Evolutionary conservation across 2,329 filamentous ascomycete species (phyloP).

Genomic region (Coniochaeta sp.): DNA sequence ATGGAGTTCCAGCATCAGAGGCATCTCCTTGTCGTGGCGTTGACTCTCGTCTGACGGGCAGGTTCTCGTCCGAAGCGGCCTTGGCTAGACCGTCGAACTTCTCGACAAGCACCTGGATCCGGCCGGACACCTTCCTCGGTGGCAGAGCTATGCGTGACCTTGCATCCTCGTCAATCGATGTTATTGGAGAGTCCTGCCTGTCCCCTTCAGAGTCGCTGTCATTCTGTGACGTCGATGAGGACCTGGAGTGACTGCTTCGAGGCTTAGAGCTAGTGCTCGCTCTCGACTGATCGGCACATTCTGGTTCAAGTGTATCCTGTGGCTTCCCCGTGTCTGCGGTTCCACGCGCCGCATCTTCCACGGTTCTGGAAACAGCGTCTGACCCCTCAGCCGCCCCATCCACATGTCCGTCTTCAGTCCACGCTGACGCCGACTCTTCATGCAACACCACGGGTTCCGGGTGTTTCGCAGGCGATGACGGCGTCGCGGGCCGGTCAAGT

Average conservation of each 20-base stretch:
- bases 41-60: slow-evolving; percentile 8
- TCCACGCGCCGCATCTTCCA: neutral
- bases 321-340: neutral
- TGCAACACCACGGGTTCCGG: neutral
- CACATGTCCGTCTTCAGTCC: neutral
- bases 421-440: neutral
- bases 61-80: slow-evolving; percentile 19
- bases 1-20: slow-evolving; percentile 5
- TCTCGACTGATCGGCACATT: neutral
- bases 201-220: slow-evolving; percentile 23
- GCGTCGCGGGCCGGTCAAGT: slow-evolving; percentile 8
- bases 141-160: slow-evolving; percentile 15
- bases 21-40: neutral
- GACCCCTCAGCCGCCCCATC: neutral
- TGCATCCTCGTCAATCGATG: slow-evolving; percentile 35
- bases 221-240: slow-evolving; percentile 18
- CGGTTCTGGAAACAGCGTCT: neutral
- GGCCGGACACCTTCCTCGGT: slow-evolving; percentile 28
- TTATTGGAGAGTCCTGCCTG: slow-evolving; percentile 35
- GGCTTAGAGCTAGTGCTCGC: neutral
- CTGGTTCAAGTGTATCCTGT: neutral
- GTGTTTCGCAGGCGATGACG: neutral
- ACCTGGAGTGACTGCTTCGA: slow-evolving; percentile 9
- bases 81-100: slow-evolving; percentile 40
- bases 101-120: slow-evolving; percentile 43